phyloP scores from a whole-genome alignment of 2,329 filamentous ascomycete species.

The Cadophora gregata region DNA sequence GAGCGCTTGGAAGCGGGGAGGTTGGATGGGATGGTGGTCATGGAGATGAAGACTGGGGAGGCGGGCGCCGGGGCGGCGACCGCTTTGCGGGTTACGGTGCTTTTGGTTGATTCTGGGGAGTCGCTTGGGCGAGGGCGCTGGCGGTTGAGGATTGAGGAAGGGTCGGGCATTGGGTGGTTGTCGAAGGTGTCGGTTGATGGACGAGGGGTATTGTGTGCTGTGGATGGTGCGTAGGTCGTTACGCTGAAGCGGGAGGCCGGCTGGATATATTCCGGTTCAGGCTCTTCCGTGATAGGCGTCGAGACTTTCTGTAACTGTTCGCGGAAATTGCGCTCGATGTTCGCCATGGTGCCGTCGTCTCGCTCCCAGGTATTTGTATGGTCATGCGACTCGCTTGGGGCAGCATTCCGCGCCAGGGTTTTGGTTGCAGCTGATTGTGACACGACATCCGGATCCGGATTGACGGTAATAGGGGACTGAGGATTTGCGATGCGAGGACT shows the following conservation, averaged over 20 bases:
- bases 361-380: background rate
- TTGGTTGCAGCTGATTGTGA: slow-evolving; percentile 24
- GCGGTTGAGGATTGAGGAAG: slow-evolving; percentile 40
- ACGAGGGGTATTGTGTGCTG: slow-evolving; percentile 38
- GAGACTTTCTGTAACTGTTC: slow-evolving; percentile 36
- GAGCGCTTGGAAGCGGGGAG: slow-evolving; percentile 25
- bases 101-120: slow-evolving; percentile 21
- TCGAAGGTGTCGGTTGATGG: slow-evolving; percentile 40
- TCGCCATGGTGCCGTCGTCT: slow-evolving; percentile 23
- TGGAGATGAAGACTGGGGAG: slow-evolving; percentile 42
- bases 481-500: slow-evolving; percentile 25
- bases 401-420: slow-evolving; percentile 18
- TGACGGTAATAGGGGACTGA: slow-evolving; percentile 25
- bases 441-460: slow-evolving; percentile 27
- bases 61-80: slow-evolving; percentile 29
- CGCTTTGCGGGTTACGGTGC: slow-evolving; percentile 36
- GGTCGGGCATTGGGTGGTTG: slow-evolving; percentile 33
- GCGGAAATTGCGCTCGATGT: slow-evolving; percentile 41
- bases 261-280: slow-evolving; percentile 38
- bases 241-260: slow-evolving; percentile 44
- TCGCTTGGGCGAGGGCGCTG: slow-evolving; percentile 38
- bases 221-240: slow-evolving; percentile 43
- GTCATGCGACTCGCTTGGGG: slow-evolving; percentile 3
- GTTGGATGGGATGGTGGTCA: slow-evolving; percentile 29
- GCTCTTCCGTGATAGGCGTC: slow-evolving; percentile 21